These are phyloP conservation scores for Trichoderma parareesei DNA, from an alignment of 495 filamentous ascomycete genomes.

Conservation along the genomic window DNA sequence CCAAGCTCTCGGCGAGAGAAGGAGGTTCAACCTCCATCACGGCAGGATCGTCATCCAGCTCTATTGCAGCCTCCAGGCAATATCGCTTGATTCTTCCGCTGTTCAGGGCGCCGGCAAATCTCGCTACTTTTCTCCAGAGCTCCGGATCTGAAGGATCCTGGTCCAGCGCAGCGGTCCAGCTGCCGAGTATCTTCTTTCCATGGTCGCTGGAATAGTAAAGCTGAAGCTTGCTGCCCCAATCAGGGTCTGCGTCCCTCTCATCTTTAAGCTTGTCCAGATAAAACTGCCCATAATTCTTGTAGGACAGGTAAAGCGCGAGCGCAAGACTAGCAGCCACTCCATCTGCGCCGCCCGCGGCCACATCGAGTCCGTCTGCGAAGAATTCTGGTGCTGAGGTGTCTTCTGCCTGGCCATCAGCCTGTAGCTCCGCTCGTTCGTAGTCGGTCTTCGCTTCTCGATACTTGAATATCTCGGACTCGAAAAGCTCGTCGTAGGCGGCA, in stretches of 20 bases:
- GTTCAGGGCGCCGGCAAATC: constrained; percentile 64
- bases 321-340: constrained; percentile 70
- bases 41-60: constrained; percentile 68
- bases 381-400: constrained; percentile 25
- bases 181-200: constrained; percentile 40
- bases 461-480: constrained; percentile 87
- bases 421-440: constrained; percentile 52
- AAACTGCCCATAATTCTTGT: constrained; percentile 93
- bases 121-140: constrained; percentile 82
- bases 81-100: constrained; percentile 74
- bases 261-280: constrained; percentile 61
- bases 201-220: constrained; percentile 2
- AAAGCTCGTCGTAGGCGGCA: constrained; percentile 76
- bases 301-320: constrained; percentile 82
- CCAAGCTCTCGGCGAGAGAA: constrained; percentile 78
- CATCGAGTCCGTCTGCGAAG: constrained; percentile 32
- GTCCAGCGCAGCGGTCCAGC: constrained; percentile 70
- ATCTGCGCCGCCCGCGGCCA: constrained; percentile 58
- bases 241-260: constrained; percentile 31
- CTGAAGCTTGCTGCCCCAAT: constrained; percentile 3
- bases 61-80: constrained; percentile 84
- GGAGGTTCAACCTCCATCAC: constrained; percentile 65
- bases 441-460: constrained; percentile 79
- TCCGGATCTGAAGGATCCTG: constrained; percentile 89
- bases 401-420: background rate